phyloP scores from a whole-genome alignment of 164 flowering plant genomes.

The Nymphaea colorata region DNA sequence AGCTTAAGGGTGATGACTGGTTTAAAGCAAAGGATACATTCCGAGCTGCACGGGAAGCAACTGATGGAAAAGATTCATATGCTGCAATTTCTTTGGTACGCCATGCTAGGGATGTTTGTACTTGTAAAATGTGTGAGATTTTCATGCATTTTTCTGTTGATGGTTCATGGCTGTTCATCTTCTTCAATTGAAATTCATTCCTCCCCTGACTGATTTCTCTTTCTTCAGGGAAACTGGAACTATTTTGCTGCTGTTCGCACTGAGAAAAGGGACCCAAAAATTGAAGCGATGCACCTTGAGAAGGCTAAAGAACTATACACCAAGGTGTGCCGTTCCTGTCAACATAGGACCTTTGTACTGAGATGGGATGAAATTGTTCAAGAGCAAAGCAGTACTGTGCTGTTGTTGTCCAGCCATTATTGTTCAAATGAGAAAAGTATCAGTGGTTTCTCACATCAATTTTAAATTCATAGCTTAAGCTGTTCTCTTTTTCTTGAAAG shows the following conservation, averaged over 20 bases:
- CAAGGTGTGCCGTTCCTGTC: constrained; percentile 29
- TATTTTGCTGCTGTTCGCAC: constrained; percentile 90
- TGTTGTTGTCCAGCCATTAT: too few relatives aligned
- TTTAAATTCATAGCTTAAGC: too few relatives aligned
- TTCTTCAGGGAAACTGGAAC: constrained; percentile 82
- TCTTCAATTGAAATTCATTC: background rate
- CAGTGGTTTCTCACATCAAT: too few relatives aligned
- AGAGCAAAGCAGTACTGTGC: too few relatives aligned
- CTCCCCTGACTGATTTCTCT: too few relatives aligned
- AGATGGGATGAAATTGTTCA: too few relatives aligned
- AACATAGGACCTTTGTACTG: too few relatives aligned
- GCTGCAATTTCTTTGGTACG: constrained; percentile 81
- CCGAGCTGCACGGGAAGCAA: constrained; percentile 75
- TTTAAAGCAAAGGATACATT: constrained; percentile 96
- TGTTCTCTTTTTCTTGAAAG: too few relatives aligned
- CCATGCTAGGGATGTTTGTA: background rate
- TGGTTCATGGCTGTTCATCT: background rate
- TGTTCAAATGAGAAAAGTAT: too few relatives aligned
- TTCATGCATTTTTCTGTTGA: background rate
- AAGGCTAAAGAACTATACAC: constrained; percentile 92
- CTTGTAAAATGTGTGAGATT: too few relatives aligned
- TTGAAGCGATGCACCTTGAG: constrained; percentile 95
- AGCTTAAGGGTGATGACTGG: constrained; percentile 96
- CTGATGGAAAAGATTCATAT: constrained; percentile 89
- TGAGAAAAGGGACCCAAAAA: constrained; percentile 84